Percentiles rank a stretch among this genome's conserved stretches.
Conservation (phyloP, 179 eudicot species). For the Nepenthes alata region DNA sequence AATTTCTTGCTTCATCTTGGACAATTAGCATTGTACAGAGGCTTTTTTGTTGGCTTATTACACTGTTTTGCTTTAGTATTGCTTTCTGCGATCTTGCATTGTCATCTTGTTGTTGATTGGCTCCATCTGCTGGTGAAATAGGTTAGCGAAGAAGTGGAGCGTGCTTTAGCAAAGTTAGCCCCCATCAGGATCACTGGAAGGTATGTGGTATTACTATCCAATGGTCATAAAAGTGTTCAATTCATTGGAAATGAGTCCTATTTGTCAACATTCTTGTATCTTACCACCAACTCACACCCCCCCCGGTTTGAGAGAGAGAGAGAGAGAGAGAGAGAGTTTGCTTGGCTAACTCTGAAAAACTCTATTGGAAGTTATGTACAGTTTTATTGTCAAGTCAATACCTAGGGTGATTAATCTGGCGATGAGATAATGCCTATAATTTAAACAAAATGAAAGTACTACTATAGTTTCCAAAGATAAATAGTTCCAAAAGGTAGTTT, state of each 20-base stretch:
- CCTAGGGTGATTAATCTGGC: background rate
- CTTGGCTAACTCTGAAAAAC: background rate
- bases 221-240: background rate
- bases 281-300: background rate
- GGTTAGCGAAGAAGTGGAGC: slow-evolving; percentile 97
- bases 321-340: background rate
- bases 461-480: too few species aligned
- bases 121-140: slow-evolving; percentile 17
- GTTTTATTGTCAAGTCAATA: background rate
- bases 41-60: too few species aligned
- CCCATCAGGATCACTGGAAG: slow-evolving; percentile 65
- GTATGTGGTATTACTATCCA: slow-evolving; percentile 12
- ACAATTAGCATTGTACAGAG: too few species aligned
- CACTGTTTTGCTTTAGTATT: too few species aligned
- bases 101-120: background rate
- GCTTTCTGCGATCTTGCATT: too few species aligned
- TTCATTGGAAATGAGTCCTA: background rate
- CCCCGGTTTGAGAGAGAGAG: too few species aligned
- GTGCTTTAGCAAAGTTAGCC: slow-evolving; percentile 82
- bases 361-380: background rate
- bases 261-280: background rate
- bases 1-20: too few species aligned
- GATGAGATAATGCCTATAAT: too few species aligned
- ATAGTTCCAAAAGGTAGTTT: too few species aligned
- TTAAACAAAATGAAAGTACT: too few species aligned